phyloP scores from a whole-genome alignment of 2,329 filamentous ascomycete genomes.

The Trichophyton mentagrophytes region DNA sequence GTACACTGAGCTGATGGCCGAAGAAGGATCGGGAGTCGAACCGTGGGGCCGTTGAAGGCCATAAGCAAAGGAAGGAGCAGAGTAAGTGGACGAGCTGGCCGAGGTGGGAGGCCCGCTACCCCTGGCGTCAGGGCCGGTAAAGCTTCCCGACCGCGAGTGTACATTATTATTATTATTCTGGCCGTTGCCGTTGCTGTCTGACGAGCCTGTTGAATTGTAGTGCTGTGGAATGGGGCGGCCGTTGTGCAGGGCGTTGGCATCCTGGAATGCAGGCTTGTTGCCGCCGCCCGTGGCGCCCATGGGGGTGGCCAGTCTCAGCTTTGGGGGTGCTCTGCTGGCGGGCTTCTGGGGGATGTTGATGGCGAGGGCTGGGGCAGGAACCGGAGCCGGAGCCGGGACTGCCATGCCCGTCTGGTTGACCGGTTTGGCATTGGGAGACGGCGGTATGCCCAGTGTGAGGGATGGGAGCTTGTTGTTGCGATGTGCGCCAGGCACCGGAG shows the following conservation, averaged over 20 bases:
- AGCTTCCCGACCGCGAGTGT: conserved; percentile 73
- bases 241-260: conserved; percentile 44
- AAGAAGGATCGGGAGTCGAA: conserved; percentile 70
- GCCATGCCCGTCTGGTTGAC: conserved; percentile 33
- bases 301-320: conserved; percentile 72
- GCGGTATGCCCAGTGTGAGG: conserved; percentile 79
- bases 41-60: conserved; percentile 47
- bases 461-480: conserved; percentile 53
- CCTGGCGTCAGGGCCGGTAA: conserved; percentile 57
- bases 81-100: conserved; percentile 77
- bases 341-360: conserved; percentile 21
- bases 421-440: conserved; percentile 69
- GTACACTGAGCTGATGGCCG: conserved; percentile 73
- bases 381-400: background rate
- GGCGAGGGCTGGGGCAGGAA: conserved; percentile 14
- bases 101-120: conserved; percentile 64
- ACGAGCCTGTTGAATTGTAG: conserved; percentile 45
- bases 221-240: conserved; percentile 45
- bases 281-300: conserved; percentile 47
- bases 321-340: conserved; percentile 43
- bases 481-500: conserved; percentile 62
- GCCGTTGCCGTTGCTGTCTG: conserved; percentile 41
- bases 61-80: conserved; percentile 69
- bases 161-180: conserved; percentile 37
- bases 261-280: conserved; percentile 42